Base-by-base conservation (phyloP, 805 yeast genomes). In the Starmera amethionina region DNA sequence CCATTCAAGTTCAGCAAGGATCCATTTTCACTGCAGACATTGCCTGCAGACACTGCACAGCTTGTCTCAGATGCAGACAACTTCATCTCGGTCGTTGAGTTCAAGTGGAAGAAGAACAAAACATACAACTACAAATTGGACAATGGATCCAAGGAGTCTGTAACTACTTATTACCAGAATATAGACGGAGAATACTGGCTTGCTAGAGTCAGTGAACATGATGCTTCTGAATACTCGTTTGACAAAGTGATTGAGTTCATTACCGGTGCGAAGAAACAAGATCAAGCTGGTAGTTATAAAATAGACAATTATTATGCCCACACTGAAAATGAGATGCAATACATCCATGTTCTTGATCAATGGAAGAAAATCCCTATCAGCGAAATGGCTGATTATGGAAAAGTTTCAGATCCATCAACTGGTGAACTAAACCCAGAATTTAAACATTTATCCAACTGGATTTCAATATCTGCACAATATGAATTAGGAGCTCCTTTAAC, bases 401-500 rank as follows among this genome's bases (percentile, higher is more conserved):
- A 42, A 13, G 16, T 35, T 11, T n/a, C 16, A 5, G 10, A 10
- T 2, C 13, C 16, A 14, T 13, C 8, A 18, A 34, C 29, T 5
- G 36, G 36, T 18, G 18, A 15, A 14, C 14, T 32, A 12, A 32
- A 32, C 4, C 13, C 15, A 11, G 34, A 32, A 19, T 32, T 14
- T 10, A 16, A 8, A 5, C 40, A 37, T 16, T 32, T 37, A 18
- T 5, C 11, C 12, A 19, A 40, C 9, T 56, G 58, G 56, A 48
- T 50, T 3, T 42, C 47, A 1, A 54, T 56, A 8, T 49, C 48
- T 36, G 41, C 56, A 19, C 46, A 52, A 36, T 62, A 62, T 43
- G 53, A 56, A 33, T 45, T 62, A 14, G 59, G 61, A 9, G 46
- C 50, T 13, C 52, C 60, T 3, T 43, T 60, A 33, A 43, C 47